Base-by-base conservation (phyloP, 805 yeast species). In the Sugiyamaella boreocaroliniensis region DNA sequence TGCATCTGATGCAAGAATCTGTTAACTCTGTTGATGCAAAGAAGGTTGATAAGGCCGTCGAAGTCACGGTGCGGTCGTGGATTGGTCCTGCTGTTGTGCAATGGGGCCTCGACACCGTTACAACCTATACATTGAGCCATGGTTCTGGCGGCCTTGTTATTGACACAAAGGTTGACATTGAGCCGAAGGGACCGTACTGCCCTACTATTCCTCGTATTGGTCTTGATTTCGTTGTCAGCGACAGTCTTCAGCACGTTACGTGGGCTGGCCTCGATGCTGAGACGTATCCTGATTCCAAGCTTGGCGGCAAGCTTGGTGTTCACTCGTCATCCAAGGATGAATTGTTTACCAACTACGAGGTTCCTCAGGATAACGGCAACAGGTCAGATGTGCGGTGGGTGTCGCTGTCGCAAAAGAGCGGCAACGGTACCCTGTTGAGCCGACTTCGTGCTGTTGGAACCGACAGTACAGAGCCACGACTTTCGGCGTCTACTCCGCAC, bases 231-330 rank as follows among this genome's bases (percentile, higher is more conserved):
- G 50, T 53, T 2, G 44, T 68, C 18, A 59, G 63, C 5, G 59
- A 60, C 3, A 41, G 43, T 4, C n/a, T 63, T n/a, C 53, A 54
- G 15, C 15, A 37, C 10, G 68, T 61, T 1, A 48, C 42, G 22
- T 70, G 73, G 73, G 62, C 64, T 40, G 74, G 74, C 4, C 53
- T 67, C 16, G 71, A 71, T 7, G 70, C 65, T 6, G 73, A 70
- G 54, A 58, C 68, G 22, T 70, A 70, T 54, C 54, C 64, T 14
- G 74, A 70, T 51, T 65, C 67, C 50, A 58, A 61, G 41, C 60
- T 57, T 16, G 66, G 65, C 12, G 65, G 61, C 29, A 57, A 48
- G 43, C 44, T 67, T 40, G 73, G 71, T 4, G 37, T 62, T 1
- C 60, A 60, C 50, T 43, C 45, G 9, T 34, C 51, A n/a, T 32